Evolutionary conservation across 2,329 filamentous ascomycete genomes (phyloP).

Genomic region (Claviceps sp.): DNA sequence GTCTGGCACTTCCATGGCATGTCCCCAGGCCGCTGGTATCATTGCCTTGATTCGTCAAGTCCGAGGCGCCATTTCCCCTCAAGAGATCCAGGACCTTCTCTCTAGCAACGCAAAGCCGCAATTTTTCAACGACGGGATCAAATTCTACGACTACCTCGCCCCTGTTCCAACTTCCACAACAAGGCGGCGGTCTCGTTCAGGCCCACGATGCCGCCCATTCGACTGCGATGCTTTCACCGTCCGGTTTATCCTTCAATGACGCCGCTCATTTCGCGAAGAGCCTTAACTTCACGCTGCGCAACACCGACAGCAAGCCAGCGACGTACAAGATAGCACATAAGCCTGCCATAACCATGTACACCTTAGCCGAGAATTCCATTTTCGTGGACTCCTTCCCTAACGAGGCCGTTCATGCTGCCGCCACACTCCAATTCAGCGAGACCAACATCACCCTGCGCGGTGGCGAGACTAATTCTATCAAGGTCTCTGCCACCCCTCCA

Average conservation of each 20-base stretch:
- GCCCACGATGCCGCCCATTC: conserved; percentile 44
- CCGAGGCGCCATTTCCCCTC: conserved; percentile 37
- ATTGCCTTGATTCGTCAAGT: conserved; percentile 39
- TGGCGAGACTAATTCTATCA: conserved; percentile 4
- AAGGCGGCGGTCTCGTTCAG: conserved; percentile 47
- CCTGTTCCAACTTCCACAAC: conserved; percentile 47
- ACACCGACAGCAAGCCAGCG: conserved; percentile 33
- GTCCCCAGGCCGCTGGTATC: conserved; percentile 40
- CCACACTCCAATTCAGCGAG: conserved; percentile 14
- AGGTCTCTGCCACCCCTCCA: conserved; percentile 4
- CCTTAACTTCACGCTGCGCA: conserved; percentile 41
- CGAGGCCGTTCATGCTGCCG: conserved; percentile 26
- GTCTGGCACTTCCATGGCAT: conserved; percentile 48
- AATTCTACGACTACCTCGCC: conserved; percentile 27
- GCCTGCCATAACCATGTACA: conserved; percentile 40
- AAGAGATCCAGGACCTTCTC: conserved; percentile 33
- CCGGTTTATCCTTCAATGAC: conserved; percentile 42
- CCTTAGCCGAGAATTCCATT: conserved; percentile 21
- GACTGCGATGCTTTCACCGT: conserved; percentile 29
- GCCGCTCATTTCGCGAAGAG: conserved; percentile 39
- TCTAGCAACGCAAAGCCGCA: conserved; percentile 35
- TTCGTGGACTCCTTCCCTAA: conserved; percentile 32
- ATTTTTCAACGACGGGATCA: conserved; percentile 31
- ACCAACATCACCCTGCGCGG: conserved; percentile 3
- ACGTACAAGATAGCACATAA: conserved; percentile 39